phyloP scores from a whole-genome alignment of 257 asterid species.

The Penstemon barbatus region DNA sequence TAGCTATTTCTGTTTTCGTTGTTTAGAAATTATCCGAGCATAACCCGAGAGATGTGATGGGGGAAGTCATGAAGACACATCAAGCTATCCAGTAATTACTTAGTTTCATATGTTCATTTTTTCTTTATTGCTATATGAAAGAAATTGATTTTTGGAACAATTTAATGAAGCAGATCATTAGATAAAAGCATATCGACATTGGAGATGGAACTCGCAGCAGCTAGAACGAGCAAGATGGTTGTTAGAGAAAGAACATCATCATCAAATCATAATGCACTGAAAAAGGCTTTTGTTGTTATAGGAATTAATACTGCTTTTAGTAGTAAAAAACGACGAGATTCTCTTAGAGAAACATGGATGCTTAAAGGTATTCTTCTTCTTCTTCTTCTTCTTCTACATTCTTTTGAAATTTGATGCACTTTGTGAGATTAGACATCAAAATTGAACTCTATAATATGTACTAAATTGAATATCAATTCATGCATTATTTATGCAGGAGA shows the following conservation, averaged over 20 bases:
- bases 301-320: slow-evolving; percentile 78
- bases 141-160: neutral
- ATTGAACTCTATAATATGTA: too few species aligned
- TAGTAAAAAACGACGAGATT: slow-evolving; percentile 68
- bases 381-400: neutral
- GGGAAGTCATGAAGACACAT: slow-evolving; percentile 59
- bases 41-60: slow-evolving; percentile 41
- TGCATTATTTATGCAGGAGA: slow-evolving; percentile 40
- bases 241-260: slow-evolving; percentile 6
- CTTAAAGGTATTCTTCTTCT: slow-evolving; percentile 39
- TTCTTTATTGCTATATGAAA: neutral
- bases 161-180: slow-evolving; percentile 41
- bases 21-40: slow-evolving; percentile 49
- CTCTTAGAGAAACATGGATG: slow-evolving; percentile 74
- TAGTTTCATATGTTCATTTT: neutral
- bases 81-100: slow-evolving; percentile 50
- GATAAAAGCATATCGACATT: slow-evolving; percentile 50
- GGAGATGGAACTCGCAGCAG: slow-evolving; percentile 46
- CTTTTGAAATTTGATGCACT: too few species aligned
- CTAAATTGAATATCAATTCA: too few species aligned
- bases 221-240: slow-evolving; percentile 28
- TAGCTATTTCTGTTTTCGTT: neutral
- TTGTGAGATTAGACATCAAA: too few species aligned
- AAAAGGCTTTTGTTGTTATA: slow-evolving; percentile 55
- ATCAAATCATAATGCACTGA: slow-evolving; percentile 25